Evolutionary conservation across 2,329 filamentous ascomycete species (phyloP), one percentile per base, ranked within the genome.

Genomic region (Arthrobotrys musiformis): DNA sequence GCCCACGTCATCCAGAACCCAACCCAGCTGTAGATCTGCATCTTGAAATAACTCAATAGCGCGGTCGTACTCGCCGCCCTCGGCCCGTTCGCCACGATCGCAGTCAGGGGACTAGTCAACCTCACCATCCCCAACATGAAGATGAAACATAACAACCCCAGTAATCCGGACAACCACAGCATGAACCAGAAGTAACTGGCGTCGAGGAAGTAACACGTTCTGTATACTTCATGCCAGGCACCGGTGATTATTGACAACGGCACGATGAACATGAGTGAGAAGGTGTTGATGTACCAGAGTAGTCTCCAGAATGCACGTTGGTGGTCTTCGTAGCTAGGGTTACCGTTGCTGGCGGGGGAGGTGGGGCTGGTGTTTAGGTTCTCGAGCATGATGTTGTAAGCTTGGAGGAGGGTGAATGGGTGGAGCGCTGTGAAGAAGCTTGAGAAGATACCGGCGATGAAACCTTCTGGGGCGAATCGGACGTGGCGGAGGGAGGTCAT

Each of bases 111-210:
- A 74, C 84, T 85, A 2, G 86, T 88, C 1, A 85, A 84, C 76
- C 86, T 84, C 17, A 86, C 84, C 37, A 88, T 81, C 15, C 87
- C 81, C 60, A 87, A 81, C 1, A 85, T 86, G n/a, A 83, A 82
- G 1, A 83, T 83, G 75, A 88, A 87, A 3, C 87, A 85, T 4
- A 85, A 84, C 81, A 85, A 86, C 0, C 83, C 84, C 2, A 85
- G 85, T 5, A 86, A 80, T 1, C 85, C 85, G 1, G 85, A 86
- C 68, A 86, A 86, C 2, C 85, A 79, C 42, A 86, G 85, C 84
- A 88, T 85, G 46, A 88, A 82, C 86, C 86, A 88, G 82, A 87
- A 87, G 81, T 86, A 88, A 1, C 86, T 86, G 0, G 87, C 85
- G 70, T 88, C 86, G 9, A 88, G 83, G 81, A 87, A 86, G 66